phyloP scores from a whole-genome alignment of 148 eudicot species.

The Vaccinium macrocarpon region DNA sequence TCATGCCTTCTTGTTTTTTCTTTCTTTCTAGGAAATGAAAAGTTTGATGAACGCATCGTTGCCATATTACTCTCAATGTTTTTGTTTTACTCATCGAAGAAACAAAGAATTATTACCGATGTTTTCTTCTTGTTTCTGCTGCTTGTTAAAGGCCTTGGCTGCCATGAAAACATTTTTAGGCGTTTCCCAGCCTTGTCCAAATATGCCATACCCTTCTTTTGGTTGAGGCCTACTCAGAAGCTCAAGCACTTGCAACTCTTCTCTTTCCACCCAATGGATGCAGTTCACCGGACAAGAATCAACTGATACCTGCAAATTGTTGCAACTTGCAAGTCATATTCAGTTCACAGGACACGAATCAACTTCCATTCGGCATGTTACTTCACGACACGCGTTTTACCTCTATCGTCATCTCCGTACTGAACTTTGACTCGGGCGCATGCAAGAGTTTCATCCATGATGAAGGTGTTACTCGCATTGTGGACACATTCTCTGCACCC shows the following conservation, averaged over 20 bases:
- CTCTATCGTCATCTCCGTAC: conserved; percentile 47
- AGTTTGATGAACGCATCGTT: too few species aligned
- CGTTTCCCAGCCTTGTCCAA: conserved; percentile 66
- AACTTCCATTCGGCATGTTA: conserved; percentile 1
- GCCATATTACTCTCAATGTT: too few species aligned
- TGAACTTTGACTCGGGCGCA: conserved; percentile 53
- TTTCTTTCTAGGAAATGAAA: too few species aligned
- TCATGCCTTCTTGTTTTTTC: too few species aligned
- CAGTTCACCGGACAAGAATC: conserved; percentile 63
- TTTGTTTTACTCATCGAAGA: too few species aligned
- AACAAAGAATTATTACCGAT: conserved; percentile 18
- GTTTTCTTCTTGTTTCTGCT: conserved; percentile 28
- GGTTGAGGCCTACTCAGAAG: conserved; percentile 40
- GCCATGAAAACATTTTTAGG: conserved; percentile 50
- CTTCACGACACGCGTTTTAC: conserved; percentile 14
- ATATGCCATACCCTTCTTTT: conserved; percentile 48
- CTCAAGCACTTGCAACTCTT: conserved; percentile 44
- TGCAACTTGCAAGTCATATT: conserved; percentile 37
- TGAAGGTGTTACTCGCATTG: conserved; percentile 47
- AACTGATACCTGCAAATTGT: conserved; percentile 36
- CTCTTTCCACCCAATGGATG: conserved; percentile 61
- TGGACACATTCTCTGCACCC: conserved; percentile 62
- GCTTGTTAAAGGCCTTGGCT: conserved; percentile 42
- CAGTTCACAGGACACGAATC: conserved; percentile 61
- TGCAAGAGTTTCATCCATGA: conserved; percentile 51